Percentiles rank a stretch among this genome's conserved stretches.
Evolutionary conservation across 83 land plant species (phyloP).

Genomic region (Diphasiastrum complanatum): DNA sequence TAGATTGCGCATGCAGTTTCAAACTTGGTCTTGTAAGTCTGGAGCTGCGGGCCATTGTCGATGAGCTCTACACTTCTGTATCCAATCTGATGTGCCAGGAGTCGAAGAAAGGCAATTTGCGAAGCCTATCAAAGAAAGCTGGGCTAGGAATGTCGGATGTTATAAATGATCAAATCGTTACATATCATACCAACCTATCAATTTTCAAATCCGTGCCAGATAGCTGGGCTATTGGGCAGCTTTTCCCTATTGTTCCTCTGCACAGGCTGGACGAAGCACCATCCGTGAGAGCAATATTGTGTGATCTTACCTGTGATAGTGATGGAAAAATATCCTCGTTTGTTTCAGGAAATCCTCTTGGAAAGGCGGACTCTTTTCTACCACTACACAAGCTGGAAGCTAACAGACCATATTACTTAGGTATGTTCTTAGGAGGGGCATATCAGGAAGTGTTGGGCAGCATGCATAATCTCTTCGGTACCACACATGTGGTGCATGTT

Average conservation of each 20-base stretch:
- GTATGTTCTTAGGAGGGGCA: slow-evolving; percentile 95
- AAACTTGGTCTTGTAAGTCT: slow-evolving; percentile 59
- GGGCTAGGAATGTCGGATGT: neutral
- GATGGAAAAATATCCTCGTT: slow-evolving; percentile 31
- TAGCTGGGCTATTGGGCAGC: slow-evolving; percentile 89
- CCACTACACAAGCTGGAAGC: slow-evolving; percentile 19
- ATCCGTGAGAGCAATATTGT: slow-evolving; percentile 33
- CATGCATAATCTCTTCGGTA: slow-evolving; percentile 82
- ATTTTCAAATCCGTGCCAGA: slow-evolving; percentile 90
- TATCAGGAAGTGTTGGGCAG: slow-evolving; percentile 92
- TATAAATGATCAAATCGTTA: slow-evolving; percentile 21
- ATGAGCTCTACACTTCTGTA: slow-evolving; percentile 44
- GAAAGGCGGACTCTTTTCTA: slow-evolving; percentile 20
- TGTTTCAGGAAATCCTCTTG: slow-evolving; percentile 10
- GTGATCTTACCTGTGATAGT: slow-evolving; percentile 37
- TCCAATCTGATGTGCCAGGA: slow-evolving; percentile 7
- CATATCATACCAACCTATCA: slow-evolving; percentile 74
- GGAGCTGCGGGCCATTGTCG: slow-evolving; percentile 66
- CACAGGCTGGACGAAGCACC: slow-evolving; percentile 73
- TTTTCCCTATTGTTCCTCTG: slow-evolving; percentile 82
- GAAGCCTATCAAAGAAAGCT: neutral
- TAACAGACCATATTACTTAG: slow-evolving; percentile 55
- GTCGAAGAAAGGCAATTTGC: slow-evolving; percentile 22
- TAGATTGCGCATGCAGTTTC: slow-evolving; percentile 49
- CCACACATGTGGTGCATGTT: slow-evolving; percentile 70